These are phyloP conservation scores for Castanopsis chinensis DNA, from an alignment of 306 rosid species.

Conservation along the genomic window DNA sequence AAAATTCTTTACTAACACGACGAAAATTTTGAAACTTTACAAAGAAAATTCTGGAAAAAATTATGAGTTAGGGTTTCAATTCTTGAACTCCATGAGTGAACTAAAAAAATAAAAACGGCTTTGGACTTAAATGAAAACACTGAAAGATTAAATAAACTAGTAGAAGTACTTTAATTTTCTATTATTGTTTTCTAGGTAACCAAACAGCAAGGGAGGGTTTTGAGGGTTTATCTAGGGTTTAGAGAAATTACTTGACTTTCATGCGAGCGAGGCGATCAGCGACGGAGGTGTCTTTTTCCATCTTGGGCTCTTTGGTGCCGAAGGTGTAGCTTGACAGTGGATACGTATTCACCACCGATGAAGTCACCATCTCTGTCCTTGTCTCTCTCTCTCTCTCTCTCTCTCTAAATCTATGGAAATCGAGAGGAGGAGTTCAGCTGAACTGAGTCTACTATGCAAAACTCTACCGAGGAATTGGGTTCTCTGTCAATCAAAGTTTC, in stretches of 20 bases:
- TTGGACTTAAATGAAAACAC: neutral
- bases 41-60: neutral
- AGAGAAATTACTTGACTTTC: slow-evolving; percentile 76
- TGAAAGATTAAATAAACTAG: neutral
- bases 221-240: slow-evolving; percentile 46
- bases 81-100: neutral
- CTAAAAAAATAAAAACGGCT: neutral
- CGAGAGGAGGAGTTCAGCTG: neutral
- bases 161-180: too few relatives aligned
- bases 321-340: slow-evolving; percentile 97
- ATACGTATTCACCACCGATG: slow-evolving; percentile 90
- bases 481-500: too few relatives aligned
- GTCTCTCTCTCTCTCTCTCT: slow-evolving; percentile 17
- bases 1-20: neutral
- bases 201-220: neutral
- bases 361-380: slow-evolving; percentile 50
- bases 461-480: too few relatives aligned
- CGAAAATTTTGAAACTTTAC: neutral
- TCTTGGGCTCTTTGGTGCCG: slow-evolving; percentile 98
- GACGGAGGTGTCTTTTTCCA: slow-evolving; percentile 99
- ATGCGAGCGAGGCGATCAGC: slow-evolving; percentile 99
- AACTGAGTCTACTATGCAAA: too few relatives aligned
- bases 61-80: neutral
- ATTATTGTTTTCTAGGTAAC: neutral
- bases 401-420: neutral